Base-by-base conservation (phyloP, 1,284 basidiomycete genomes). In the Irpex rosettiformis region DNA sequence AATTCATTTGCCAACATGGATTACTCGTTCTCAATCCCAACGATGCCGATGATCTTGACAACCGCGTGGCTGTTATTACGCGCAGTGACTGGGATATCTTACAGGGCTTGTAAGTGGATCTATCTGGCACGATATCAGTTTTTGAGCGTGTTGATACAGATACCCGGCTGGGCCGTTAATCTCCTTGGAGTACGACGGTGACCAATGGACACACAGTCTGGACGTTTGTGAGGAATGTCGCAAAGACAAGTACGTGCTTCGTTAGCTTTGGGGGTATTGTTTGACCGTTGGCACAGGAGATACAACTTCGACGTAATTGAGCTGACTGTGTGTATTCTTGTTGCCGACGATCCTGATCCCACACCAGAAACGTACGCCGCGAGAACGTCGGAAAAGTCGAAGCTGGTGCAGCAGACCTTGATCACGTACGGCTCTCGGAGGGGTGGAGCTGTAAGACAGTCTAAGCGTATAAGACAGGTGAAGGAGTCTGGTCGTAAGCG, bases 11-110 rank as follows among this genome's bases (percentile, higher is more conserved):
- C 72, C 74, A 82, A 58, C 91, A 93, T 68, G 76, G 75, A 3
- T 68, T 77, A 61, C 77, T 93, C n/a, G 69, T 74, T 8, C 74
- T 91, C 47, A 89, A 93, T 69, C 84, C 88, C 1, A 87, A 85
- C 63, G 72, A 73, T 52, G 67, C 77, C 1, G 75, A 74, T 22
- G 88, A 91, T 64, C 67, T 85, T 56, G 81, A 85, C 59, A 74
- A 76, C 1, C 77, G 73, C 4, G 73, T 87, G 54, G 74, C 79
- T 18, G 71, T 90, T 40, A 78, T 91, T 57, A 79, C 78, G 64
- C 74, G 74, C 57, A 73, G 72, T 40, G 87, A 92, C 61, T 93
- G 89, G 89, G 75, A 81, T 47, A 70, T 74, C 16, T 67, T 93
- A 55, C 71, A 77, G 60, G 71, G 77, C 18, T 62, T 86, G 87